A percentile compares a stretch with the other conserved stretches of the same genome.
Evolutionary conservation across 2,329 filamentous ascomycete species (phyloP).

Genomic region (Trichoderma lentiforme): DNA sequence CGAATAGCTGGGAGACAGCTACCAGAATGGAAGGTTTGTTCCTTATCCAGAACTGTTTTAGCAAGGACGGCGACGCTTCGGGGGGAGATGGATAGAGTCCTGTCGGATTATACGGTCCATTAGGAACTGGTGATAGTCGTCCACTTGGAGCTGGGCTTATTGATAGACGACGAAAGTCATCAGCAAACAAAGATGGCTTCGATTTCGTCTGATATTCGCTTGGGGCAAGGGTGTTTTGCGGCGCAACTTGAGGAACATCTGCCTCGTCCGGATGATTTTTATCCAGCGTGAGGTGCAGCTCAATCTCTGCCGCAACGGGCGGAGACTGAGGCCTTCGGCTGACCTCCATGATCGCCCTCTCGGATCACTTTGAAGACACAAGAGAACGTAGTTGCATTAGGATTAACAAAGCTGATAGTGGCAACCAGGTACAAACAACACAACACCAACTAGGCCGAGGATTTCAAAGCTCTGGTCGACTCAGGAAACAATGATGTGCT

Average conservation of each 20-base stretch:
- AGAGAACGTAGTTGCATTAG: background rate
- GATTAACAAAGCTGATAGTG: background rate
- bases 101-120: constrained; percentile 11
- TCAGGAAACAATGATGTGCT: background rate
- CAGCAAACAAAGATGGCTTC: constrained; percentile 2
- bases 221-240: background rate
- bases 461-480: background rate
- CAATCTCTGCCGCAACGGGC: constrained; percentile 1
- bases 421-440: background rate
- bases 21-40: constrained; percentile 75
- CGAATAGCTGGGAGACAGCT: constrained; percentile 74
- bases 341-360: constrained; percentile 2
- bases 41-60: constrained; percentile 50
- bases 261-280: background rate
- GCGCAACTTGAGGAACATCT: background rate
- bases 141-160: constrained; percentile 25
- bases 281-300: background rate
- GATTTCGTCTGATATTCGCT: background rate
- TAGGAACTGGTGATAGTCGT: constrained; percentile 21
- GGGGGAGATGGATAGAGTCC: background rate
- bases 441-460: background rate
- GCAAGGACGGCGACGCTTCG: constrained; percentile 23
- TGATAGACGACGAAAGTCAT: constrained; percentile 20
- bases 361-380: background rate
- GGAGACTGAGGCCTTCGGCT: background rate